These are phyloP conservation scores for Yarrowia galli DNA, from an alignment of 1,139 yeast species.

Conservation along the genomic window DNA sequence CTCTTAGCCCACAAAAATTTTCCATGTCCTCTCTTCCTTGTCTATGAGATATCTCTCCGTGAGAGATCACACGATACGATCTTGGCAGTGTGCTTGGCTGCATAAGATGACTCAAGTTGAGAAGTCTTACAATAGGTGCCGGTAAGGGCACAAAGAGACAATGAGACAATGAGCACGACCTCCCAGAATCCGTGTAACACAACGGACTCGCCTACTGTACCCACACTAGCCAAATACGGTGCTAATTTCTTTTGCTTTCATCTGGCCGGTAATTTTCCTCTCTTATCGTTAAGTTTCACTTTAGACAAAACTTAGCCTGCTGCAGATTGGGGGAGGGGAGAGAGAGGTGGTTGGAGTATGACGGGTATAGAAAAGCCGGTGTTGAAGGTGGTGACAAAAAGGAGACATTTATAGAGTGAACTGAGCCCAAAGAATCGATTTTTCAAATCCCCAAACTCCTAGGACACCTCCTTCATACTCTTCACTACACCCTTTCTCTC, in stretches of 20 bases:
- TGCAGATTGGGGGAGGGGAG: too few relatives aligned
- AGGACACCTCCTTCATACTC: background rate
- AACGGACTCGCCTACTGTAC: background rate
- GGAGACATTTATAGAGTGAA: background rate
- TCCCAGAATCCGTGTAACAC: too few relatives aligned
- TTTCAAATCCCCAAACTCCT: background rate
- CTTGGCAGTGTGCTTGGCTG: constrained; percentile 9
- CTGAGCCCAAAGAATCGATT: background rate
- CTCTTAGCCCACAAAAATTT: background rate
- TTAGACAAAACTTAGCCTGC: too few relatives aligned
- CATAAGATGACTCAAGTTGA: background rate
- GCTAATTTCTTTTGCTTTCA: background rate
- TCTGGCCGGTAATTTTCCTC: constrained; percentile 2
- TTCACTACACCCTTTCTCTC: background rate
- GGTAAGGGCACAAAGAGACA: too few relatives aligned
- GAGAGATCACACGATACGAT: constrained; percentile 1
- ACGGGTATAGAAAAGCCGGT: too few relatives aligned
- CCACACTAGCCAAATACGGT: background rate
- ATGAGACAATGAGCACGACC: too few relatives aligned
- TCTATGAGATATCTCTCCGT: background rate
- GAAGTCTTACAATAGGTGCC: too few relatives aligned
- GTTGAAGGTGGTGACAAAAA: background rate
- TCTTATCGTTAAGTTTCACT: constrained; percentile 1
- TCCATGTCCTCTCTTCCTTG: background rate
- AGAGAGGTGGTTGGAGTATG: too few relatives aligned